Base-by-base conservation (phyloP, 2,329 filamentous ascomycete species). In the Cladosporium oxysporum region DNA sequence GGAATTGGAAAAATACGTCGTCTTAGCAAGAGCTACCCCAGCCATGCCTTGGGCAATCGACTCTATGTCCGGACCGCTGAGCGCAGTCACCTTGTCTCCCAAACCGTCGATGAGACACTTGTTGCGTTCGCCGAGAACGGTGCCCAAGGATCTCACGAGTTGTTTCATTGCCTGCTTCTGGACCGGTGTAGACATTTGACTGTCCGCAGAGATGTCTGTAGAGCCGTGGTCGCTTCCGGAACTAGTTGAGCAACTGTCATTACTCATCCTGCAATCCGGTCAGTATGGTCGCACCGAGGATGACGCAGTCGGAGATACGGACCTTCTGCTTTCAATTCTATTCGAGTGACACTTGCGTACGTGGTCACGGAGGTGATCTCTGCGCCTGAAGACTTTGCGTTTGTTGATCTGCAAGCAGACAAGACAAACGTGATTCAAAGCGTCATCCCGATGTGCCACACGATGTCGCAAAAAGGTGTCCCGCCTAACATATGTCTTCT, bases 141-240 rank as follows among this genome's bases (percentile, higher is more conserved):
- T 57, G 2, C 26, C 23, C 35, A 63, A 33, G 1, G 35, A 57
- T 52, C 28, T 57, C 10, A 63, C 49, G 14, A 57, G 26, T 3
- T 44, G 28, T 26, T 47, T 57, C 61, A 63, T 63, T 16, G 61
- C 61, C 7, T 63, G 50, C 23, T 63, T 31, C 41, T 63, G 49
- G 26, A 26, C 26, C 26, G 33, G 14, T 33, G 29, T 35, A 3
- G 53, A 33, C n/a, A 21, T 8, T 35, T n/a, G n/a, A 5, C 5
- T 26, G 14, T 6, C 8, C 2, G 7, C 18, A 21, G 28, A 23
- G 21, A 26, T 35, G 21, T 26, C 10, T 31, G 26, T 28, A 18
- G n/a, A 21, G n/a, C n/a, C 6, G 21, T n/a, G 18, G n/a, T 21
- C 41, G 10, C 41, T 23, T 3, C 5, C 7, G 2, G 21, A 21